Evolutionary conservation across 2,329 filamentous ascomycete genomes (phyloP).

Genomic region (Stagonosporopsis tanaceti): DNA sequence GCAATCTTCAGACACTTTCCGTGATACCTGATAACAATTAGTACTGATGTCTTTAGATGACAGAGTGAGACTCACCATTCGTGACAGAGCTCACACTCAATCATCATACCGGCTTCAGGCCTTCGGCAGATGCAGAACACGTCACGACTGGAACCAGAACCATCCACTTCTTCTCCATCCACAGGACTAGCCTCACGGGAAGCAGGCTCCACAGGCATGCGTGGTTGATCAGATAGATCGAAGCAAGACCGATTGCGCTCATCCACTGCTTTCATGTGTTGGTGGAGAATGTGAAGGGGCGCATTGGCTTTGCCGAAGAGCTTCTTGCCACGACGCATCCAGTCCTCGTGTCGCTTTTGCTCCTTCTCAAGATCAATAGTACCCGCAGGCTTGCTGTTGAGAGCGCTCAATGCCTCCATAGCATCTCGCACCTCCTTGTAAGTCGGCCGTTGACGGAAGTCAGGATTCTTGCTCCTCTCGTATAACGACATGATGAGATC

Average conservation of each 20-base stretch:
- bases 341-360: conserved; percentile 94
- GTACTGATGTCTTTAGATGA: not conserved
- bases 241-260: conserved; percentile 92
- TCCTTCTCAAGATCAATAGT: conserved; percentile 94
- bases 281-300: conserved; percentile 91
- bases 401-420: conserved; percentile 83
- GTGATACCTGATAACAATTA: conserved; percentile 78
- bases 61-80: conserved; percentile 76
- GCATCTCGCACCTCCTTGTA: conserved; percentile 92
- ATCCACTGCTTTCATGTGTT: conserved; percentile 91
- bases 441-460: conserved; percentile 80
- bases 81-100: conserved; percentile 96
- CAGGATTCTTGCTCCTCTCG: conserved; percentile 75
- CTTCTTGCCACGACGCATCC: conserved; percentile 98
- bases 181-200: conserved; percentile 79
- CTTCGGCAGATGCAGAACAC: conserved; percentile 97
- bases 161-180: conserved; percentile 56
- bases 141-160: conserved; percentile 66
- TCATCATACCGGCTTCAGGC: conserved; percentile 98
- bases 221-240: conserved; percentile 85
- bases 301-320: conserved; percentile 98
- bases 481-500: conserved; percentile 84
- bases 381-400: conserved; percentile 91
- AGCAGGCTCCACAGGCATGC: conserved; percentile 88
- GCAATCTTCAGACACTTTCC: conserved; percentile 98